A percentile compares a stretch with the other conserved stretches of the same genome.
Conservation (phyloP, 2,329 filamentous ascomycete species). For the Pseudogymnoascus sp. region DNA sequence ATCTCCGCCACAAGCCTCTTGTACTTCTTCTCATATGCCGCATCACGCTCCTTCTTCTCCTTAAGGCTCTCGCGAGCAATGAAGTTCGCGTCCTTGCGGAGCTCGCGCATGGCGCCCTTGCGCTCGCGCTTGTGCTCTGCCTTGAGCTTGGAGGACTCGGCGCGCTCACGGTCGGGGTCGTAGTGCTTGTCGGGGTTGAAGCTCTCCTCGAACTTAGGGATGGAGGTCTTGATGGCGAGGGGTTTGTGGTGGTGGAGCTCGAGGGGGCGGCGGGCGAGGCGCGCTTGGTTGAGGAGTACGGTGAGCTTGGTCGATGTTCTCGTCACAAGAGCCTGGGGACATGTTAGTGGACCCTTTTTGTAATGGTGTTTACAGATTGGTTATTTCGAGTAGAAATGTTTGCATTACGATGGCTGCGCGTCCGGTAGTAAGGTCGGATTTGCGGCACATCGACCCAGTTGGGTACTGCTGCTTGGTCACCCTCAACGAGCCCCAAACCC, state of each 20-base stretch:
- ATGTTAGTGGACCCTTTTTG: conserved; percentile 19
- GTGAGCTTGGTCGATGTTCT: conserved; percentile 35
- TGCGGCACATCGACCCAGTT: neutral
- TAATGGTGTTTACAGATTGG: conserved; percentile 31
- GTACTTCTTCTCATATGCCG: conserved; percentile 94
- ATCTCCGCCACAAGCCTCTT: conserved; percentile 88
- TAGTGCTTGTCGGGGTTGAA: conserved; percentile 97
- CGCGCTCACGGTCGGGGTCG: conserved; percentile 85
- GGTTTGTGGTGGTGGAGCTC: conserved; percentile 84
- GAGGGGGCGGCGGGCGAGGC: conserved; percentile 64
- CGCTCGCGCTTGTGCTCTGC: conserved; percentile 89
- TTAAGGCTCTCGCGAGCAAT: conserved; percentile 82
- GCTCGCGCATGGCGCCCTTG: conserved; percentile 88
- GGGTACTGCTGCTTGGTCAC: conserved; percentile 10
- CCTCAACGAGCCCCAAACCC: conserved; percentile 10
- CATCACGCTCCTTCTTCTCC: conserved; percentile 89
- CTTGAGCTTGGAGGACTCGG: conserved; percentile 74
- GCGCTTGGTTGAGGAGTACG: conserved; percentile 51
- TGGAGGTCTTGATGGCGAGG: conserved; percentile 74
- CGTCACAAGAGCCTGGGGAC: conserved; percentile 18
- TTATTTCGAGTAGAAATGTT: conserved; percentile 23
- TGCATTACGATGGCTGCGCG: conserved; percentile 7
- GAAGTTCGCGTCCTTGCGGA: conserved; percentile 92
- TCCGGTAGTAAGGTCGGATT: neutral
- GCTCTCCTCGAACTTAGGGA: conserved; percentile 92